A percentile compares a stretch with the other conserved stretches of the same genome.
phyloP scores from a whole-genome alignment of 2,329 filamentous ascomycete genomes.

The Ophiocordyceps unilateralis region DNA sequence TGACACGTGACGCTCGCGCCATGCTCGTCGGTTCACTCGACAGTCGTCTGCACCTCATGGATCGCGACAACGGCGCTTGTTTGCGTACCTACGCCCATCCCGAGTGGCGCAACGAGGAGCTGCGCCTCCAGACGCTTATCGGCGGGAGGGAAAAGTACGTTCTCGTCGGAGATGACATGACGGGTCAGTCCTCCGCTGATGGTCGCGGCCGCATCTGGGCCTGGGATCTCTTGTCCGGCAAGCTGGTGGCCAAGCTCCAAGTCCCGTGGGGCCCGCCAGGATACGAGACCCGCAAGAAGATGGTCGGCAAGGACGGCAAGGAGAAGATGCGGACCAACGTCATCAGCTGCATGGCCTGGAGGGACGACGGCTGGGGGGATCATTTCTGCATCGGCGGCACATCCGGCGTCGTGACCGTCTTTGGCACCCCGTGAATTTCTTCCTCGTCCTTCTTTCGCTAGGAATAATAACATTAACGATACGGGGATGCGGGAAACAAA shows the following conservation, averaged over 20 bases:
- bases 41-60: constrained; percentile 62
- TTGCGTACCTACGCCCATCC: constrained; percentile 52
- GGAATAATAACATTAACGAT: neutral
- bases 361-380: constrained; percentile 42
- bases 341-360: constrained; percentile 45
- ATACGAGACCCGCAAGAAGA: constrained; percentile 29
- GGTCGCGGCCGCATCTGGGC: constrained; percentile 50
- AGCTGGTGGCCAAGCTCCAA: constrained; percentile 42
- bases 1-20: constrained; percentile 57
- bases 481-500: neutral
- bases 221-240: constrained; percentile 72
- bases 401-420: constrained; percentile 47
- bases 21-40: constrained; percentile 63
- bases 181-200: constrained; percentile 7
- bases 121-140: constrained; percentile 60
- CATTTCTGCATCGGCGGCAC: constrained; percentile 50
- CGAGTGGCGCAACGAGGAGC: constrained; percentile 43
- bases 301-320: constrained; percentile 41
- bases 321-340: constrained; percentile 42
- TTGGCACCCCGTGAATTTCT: constrained; percentile 21
- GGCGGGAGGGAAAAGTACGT: constrained; percentile 64
- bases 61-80: constrained; percentile 55
- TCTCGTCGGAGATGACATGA: constrained; percentile 61
- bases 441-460: neutral
- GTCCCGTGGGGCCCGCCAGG: constrained; percentile 39